A percentile compares a stretch with the other conserved stretches of the same genome.
These are phyloP conservation scores for Thecaphora thlaspeos DNA, from an alignment of 1,284 basidiomycete species.

Conservation along the genomic window DNA sequence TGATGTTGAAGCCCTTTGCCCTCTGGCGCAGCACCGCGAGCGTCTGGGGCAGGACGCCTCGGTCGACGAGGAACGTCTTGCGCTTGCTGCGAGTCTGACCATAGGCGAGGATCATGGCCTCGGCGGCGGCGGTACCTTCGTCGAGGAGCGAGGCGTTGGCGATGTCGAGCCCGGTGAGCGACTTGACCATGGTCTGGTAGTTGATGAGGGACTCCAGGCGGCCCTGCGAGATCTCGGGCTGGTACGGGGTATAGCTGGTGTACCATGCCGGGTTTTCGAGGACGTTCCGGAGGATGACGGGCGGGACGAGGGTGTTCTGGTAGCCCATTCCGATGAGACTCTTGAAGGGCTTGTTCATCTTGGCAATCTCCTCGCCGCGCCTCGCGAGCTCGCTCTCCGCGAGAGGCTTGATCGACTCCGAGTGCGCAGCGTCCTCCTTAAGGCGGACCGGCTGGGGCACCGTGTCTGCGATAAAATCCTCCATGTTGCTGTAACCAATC, in stretches of 20 bases:
- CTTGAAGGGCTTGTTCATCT: conserved; percentile 77
- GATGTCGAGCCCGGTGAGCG: conserved; percentile 89
- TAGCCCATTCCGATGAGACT: conserved; percentile 99
- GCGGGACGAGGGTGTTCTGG: conserved; percentile 62
- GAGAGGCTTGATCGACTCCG: conserved; percentile 64
- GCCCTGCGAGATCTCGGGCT: conserved; percentile 86
- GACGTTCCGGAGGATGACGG: conserved; percentile 55
- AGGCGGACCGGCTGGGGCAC: conserved; percentile 60
- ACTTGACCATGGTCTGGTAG: conserved; percentile 94
- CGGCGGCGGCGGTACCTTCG: conserved; percentile 56
- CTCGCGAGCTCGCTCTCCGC: conserved; percentile 82
- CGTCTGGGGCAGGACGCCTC: conserved; percentile 53
- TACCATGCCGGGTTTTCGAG: conserved; percentile 99
- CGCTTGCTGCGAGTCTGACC: conserved; percentile 45
- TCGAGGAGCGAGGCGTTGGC: conserved; percentile 56
- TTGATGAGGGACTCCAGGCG: conserved; percentile 95
- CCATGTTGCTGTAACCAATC: conserved; percentile 49
- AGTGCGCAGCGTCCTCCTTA: conserved; percentile 65
- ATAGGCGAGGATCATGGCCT: conserved; percentile 55
- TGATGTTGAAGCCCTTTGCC: conserved; percentile 55
- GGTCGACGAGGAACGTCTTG: conserved; percentile 53
- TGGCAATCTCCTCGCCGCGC: conserved; percentile 74
- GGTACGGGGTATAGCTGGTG: conserved; percentile 88
- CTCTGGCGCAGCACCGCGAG: conserved; percentile 54
- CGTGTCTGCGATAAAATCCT: conserved; percentile 49